These are phyloP conservation scores for Orbilia javanica DNA, from an alignment of 2,329 filamentous ascomycete species.

Conservation along the genomic window DNA sequence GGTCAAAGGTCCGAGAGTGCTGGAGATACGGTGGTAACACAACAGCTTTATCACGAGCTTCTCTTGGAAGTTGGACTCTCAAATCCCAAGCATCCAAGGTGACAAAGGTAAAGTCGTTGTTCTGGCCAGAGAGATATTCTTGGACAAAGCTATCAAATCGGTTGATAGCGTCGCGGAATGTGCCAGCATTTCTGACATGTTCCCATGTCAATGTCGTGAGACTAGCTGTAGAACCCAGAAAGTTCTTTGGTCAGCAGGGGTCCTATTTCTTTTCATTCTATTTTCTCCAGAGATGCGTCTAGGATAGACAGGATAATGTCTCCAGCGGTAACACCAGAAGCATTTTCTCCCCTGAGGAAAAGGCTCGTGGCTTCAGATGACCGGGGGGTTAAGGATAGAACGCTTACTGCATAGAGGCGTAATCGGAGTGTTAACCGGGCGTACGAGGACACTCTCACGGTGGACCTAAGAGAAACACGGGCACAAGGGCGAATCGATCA, in stretches of 20 bases:
- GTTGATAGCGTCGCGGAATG: conserved; percentile 95
- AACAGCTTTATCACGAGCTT: conserved; percentile 97
- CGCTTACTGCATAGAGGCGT: conserved; percentile 97
- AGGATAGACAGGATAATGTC: conserved; percentile 6
- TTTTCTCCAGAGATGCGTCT: conserved; percentile 4
- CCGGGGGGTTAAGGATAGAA: conserved; percentile 43
- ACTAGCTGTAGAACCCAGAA: conserved; percentile 74
- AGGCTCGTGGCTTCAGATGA: conserved; percentile 43
- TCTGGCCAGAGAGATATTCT: conserved; percentile 89
- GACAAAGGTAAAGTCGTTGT: conserved; percentile 97
- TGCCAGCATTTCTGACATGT: conserved; percentile 95
- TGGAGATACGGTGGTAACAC: conserved; percentile 96
- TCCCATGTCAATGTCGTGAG: conserved; percentile 98
- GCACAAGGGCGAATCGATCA: conserved; percentile 57
- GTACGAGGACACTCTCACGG: conserved; percentile 95
- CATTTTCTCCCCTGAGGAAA: conserved; percentile 8
- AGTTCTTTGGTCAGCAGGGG: conserved; percentile 38
- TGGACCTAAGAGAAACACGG: conserved; percentile 74
- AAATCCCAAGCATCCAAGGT: conserved; percentile 99
- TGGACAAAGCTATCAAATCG: conserved; percentile 93
- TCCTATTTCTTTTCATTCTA: conserved; percentile 3
- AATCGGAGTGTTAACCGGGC: conserved; percentile 98
- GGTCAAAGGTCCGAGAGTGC: conserved; percentile 96
- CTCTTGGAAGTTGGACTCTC: conserved; percentile 94
- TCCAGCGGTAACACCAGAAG: conserved; percentile 34